Conservation (phyloP, 257 asterid species). For the Rubia yunnanensis region DNA sequence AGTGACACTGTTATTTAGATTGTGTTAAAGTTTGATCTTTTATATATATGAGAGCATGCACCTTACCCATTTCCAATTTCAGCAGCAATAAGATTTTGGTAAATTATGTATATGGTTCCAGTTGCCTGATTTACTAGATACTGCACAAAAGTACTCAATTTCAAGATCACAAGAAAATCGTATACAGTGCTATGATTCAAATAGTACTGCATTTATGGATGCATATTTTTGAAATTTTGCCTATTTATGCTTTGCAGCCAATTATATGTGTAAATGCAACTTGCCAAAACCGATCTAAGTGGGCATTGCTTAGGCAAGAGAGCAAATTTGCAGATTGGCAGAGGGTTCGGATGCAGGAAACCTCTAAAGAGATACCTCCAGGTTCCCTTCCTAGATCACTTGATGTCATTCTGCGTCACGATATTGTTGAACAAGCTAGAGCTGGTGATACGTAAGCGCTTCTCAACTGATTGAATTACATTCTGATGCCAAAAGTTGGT, state of each 20-base stretch:
- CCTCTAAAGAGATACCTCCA: conserved; percentile 92
- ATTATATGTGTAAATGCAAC: conserved; percentile 87
- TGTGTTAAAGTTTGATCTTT: neutral
- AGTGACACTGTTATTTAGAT: neutral
- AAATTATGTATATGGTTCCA: neutral
- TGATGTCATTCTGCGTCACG: conserved; percentile 90
- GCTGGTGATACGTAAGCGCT: conserved; percentile 93
- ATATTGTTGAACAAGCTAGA: conserved; percentile 92
- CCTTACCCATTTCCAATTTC: neutral
- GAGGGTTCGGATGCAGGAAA: conserved; percentile 96
- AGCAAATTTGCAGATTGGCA: conserved; percentile 99
- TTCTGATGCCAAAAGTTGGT: neutral
- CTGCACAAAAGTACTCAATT: neutral
- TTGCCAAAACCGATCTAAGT: conserved; percentile 65
- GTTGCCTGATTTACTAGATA: neutral
- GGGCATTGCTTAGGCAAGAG: conserved; percentile 97
- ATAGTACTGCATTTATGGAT: neutral
- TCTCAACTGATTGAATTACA: neutral
- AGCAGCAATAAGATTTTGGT: neutral
- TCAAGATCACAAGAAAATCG: neutral
- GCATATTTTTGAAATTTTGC: neutral
- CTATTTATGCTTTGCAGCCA: conserved; percentile 46
- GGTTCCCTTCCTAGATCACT: conserved; percentile 98
- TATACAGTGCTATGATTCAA: neutral
- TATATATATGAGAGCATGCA: neutral